Evolutionary conservation across 1,284 basidiomycete genomes (phyloP).

Genomic region (Cryptococcus maquisensis): DNA sequence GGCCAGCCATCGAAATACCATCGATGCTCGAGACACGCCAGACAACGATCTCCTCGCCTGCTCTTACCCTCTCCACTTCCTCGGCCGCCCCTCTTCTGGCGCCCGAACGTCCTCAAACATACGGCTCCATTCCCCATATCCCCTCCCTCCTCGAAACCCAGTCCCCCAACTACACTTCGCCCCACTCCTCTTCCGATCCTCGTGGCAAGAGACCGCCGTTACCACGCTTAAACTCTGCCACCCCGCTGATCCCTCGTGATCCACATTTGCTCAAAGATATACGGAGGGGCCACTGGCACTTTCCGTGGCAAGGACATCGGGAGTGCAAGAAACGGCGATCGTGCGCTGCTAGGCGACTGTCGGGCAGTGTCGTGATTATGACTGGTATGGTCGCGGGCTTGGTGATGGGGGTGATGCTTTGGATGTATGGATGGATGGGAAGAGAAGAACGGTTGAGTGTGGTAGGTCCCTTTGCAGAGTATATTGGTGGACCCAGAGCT

Average conservation of each 20-base stretch:
- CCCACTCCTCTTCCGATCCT: not conserved
- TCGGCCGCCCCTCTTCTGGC: not conserved
- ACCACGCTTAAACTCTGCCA: not conserved
- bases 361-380: not conserved
- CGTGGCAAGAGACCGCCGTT: not conserved
- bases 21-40: not conserved
- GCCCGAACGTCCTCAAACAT: not conserved
- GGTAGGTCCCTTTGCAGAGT: not conserved
- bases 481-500: not conserved
- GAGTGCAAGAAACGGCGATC: not conserved
- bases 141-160: not conserved
- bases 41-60: not conserved
- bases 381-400: not conserved
- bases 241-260: not conserved
- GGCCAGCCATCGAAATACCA: not conserved
- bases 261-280: not conserved
- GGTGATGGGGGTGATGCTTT: not conserved
- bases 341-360: not conserved
- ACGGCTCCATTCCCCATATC: not conserved
- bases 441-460: not conserved
- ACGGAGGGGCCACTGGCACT: not conserved
- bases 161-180: not conserved
- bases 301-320: not conserved
- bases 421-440: not conserved
- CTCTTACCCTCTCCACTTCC: not conserved